Conservation (phyloP, 2,329 filamentous ascomycete genomes). For the Keithomyces neogunnii region DNA sequence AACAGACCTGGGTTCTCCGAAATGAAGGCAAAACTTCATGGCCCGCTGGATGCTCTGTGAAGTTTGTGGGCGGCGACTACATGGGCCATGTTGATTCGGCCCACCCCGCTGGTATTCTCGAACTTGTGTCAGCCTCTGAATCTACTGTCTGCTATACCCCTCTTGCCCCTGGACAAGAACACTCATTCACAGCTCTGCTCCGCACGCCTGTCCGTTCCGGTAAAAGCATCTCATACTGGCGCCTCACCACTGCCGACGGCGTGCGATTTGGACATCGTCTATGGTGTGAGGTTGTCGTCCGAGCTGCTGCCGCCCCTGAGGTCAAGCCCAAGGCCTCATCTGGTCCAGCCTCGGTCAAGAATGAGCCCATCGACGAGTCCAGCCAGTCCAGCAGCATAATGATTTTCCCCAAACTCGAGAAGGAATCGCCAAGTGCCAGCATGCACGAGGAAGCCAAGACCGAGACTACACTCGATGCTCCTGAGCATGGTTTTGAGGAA, state of each 20-base stretch:
- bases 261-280: slow-evolving; percentile 83
- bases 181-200: slow-evolving; percentile 75
- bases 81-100: slow-evolving; percentile 86
- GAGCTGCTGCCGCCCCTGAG: slow-evolving; percentile 22
- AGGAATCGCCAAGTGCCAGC: slow-evolving; percentile 79
- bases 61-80: slow-evolving; percentile 88
- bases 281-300: slow-evolving; percentile 86
- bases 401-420: slow-evolving; percentile 95
- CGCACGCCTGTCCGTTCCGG: slow-evolving; percentile 71
- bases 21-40: slow-evolving; percentile 74
- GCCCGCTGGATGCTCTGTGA: slow-evolving; percentile 84
- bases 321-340: slow-evolving; percentile 16
- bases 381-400: slow-evolving; percentile 52
- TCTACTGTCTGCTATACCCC: slow-evolving; percentile 66
- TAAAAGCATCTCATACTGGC: slow-evolving; percentile 92
- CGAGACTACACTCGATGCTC: slow-evolving; percentile 40
- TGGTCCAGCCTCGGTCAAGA: slow-evolving; percentile 13
- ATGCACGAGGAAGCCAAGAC: slow-evolving; percentile 57
- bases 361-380: slow-evolving; percentile 19
- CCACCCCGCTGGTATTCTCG: slow-evolving; percentile 67
- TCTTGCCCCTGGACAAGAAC: slow-evolving; percentile 65
- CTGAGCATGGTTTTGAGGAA: slow-evolving; percentile 38
- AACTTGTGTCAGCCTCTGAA: slow-evolving; percentile 71
- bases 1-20: slow-evolving; percentile 84
- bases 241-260: slow-evolving; percentile 73